Conservation (phyloP, 2,329 filamentous ascomycete genomes). For the Diaporthe destruens region DNA sequence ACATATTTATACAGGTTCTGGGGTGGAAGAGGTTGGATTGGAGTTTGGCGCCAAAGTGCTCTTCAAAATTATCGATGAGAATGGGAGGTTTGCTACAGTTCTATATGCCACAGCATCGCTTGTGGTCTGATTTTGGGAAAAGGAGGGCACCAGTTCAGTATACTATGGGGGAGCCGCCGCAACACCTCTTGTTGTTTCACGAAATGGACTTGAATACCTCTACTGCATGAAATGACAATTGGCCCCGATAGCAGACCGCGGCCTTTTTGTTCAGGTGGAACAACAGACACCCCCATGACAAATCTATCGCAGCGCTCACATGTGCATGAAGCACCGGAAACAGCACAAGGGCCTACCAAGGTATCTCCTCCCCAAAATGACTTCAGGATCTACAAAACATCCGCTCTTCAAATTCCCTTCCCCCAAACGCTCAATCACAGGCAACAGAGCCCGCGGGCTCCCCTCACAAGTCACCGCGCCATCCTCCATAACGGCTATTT, state of each 20-base stretch:
- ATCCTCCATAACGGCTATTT: conserved; percentile 34
- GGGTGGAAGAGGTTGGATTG: background rate
- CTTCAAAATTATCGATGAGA: no score
- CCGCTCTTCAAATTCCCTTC: conserved; percentile 1
- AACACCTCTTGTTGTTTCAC: background rate
- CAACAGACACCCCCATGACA: background rate
- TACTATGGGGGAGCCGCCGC: background rate
- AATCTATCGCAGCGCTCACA: background rate
- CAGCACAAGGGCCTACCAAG: conserved; percentile 26
- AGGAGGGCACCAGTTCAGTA: background rate
- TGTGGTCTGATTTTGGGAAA: background rate
- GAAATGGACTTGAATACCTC: background rate
- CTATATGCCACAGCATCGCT: no score
- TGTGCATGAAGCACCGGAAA: no score
- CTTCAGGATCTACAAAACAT: conserved; percentile 39
- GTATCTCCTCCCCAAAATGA: conserved; percentile 30
- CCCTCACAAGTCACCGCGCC: conserved; percentile 31
- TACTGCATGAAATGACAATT: background rate
- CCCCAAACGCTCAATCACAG: conserved; percentile 30
- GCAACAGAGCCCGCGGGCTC: conserved; percentile 19
- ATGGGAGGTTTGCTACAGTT: no score
- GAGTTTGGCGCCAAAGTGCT: no score
- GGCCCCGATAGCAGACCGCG: background rate
- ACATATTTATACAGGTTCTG: background rate
- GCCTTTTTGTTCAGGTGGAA: no score